phyloP scores from a whole-genome alignment of 352 stramenopile genomes.

The Achlya hypogyna region DNA sequence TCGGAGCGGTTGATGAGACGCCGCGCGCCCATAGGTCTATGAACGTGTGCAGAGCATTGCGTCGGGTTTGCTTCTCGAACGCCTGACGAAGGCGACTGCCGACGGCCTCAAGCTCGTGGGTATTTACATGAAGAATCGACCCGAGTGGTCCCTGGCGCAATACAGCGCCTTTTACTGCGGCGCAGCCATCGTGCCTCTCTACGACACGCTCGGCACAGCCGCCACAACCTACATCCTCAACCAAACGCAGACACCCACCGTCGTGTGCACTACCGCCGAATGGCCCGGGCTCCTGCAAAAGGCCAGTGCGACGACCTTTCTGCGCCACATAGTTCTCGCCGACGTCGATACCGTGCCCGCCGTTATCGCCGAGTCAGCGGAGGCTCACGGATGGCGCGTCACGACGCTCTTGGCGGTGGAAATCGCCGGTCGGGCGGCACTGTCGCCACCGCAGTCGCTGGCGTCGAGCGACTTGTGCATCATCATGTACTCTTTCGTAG shows the following conservation, averaged over 20 bases:
- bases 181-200: constrained; percentile 59
- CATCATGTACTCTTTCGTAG: constrained; percentile 6
- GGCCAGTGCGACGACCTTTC: constrained; percentile 32
- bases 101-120: constrained; percentile 68
- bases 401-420: neutral
- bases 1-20: neutral
- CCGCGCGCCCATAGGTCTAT: constrained; percentile 34
- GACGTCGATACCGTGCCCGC: neutral
- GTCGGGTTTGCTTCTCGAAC: constrained; percentile 34
- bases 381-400: neutral
- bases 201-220: constrained; percentile 62
- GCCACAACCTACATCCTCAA: constrained; percentile 58
- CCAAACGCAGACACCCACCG: constrained; percentile 56
- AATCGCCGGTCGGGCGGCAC: constrained; percentile 14
- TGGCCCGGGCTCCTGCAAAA: constrained; percentile 45
- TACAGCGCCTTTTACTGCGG: constrained; percentile 48
- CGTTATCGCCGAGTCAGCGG: neutral
- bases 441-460: constrained; percentile 22
- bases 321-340: constrained; percentile 24
- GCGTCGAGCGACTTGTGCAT: constrained; percentile 1
- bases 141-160: constrained; percentile 81
- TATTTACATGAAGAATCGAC: constrained; percentile 95
- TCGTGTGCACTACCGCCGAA: constrained; percentile 49
- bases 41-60: constrained; percentile 29
- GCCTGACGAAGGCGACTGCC: constrained; percentile 26